Conservation (phyloP, 2,329 filamentous ascomycete genomes). For the Tolypocladium pustulatum region DNA sequence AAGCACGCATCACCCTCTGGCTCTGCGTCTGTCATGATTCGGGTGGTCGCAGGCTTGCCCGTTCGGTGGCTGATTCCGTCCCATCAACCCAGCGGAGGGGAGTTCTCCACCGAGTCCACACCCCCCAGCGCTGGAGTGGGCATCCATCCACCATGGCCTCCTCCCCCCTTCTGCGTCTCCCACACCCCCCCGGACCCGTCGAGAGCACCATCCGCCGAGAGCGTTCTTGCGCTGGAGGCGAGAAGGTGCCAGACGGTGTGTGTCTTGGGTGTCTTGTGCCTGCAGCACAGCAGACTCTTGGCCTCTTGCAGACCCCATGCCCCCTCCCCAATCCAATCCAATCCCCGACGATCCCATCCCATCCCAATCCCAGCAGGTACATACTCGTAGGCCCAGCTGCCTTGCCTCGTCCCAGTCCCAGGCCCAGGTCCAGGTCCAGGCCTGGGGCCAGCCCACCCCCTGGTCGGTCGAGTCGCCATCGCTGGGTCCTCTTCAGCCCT, state of each 20-base stretch:
- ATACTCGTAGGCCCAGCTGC: neutral
- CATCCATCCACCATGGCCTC: neutral
- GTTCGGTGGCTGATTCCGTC: neutral
- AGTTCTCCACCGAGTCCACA: neutral
- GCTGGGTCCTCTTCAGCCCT: slow-evolving; percentile 25
- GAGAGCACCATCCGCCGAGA: neutral
- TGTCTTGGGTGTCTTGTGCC: neutral
- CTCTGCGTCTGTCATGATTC: slow-evolving; percentile 1
- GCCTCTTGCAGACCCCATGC: neutral
- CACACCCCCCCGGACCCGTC: neutral
- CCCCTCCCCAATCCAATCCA: neutral
- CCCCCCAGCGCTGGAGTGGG: neutral
- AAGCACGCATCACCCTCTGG: neutral
- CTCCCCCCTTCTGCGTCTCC: neutral
- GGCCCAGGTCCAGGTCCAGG: slow-evolving; percentile 2
- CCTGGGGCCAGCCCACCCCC: slow-evolving; percentile 1
- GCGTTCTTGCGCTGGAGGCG: neutral
- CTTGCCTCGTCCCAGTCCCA: neutral
- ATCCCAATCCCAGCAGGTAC: slow-evolving; percentile 1
- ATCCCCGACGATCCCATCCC: neutral
- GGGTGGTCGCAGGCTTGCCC: neutral
- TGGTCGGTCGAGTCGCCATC: slow-evolving; percentile 1
- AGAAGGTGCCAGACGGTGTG: neutral
- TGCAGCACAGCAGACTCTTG: neutral
- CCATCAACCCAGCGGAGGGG: neutral